Conservation (phyloP, 1,284 basidiomycete genomes). For the Ustilago nuda region DNA sequence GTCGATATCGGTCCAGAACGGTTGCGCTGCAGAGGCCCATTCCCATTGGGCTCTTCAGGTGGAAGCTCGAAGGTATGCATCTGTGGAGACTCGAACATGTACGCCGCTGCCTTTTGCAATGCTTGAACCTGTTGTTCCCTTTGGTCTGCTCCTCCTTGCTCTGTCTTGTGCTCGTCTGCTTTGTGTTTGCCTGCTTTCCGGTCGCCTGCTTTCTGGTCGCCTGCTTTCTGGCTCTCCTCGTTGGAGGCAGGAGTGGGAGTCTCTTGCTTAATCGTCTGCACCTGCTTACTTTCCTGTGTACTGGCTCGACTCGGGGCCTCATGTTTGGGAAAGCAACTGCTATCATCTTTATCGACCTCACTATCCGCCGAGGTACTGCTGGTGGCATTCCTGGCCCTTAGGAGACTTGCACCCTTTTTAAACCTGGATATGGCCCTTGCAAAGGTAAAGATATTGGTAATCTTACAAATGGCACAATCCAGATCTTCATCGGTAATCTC, state of each 20-base stretch:
- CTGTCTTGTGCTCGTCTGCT: not conserved
- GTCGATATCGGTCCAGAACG: conserved; percentile 34
- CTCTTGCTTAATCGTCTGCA: conserved; percentile 34
- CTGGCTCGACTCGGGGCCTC: conserved; percentile 13
- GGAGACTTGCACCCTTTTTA: conserved; percentile 53
- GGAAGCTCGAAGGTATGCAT: conserved; percentile 44
- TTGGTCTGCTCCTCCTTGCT: too few species aligned
- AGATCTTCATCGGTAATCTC: conserved; percentile 68
- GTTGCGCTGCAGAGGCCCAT: conserved; percentile 35
- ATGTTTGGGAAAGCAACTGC: conserved; percentile 38
- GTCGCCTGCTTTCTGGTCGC: not conserved
- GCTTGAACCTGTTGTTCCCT: conserved; percentile 6
- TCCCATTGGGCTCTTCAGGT: conserved; percentile 23
- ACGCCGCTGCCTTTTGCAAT: conserved; percentile 20
- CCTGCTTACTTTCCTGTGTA: conserved; percentile 9
- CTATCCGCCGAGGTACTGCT: conserved; percentile 28
- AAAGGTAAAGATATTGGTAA: conserved; percentile 66
- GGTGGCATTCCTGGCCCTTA: conserved; percentile 28
- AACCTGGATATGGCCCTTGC: conserved; percentile 67
- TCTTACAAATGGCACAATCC: conserved; percentile 63
- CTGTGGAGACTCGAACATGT: conserved; percentile 40
- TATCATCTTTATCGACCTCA: conserved; percentile 22
- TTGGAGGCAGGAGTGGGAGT: conserved; percentile 11
- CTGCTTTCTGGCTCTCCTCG: not conserved
- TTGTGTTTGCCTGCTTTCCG: not conserved